A percentile compares a stretch with the other conserved stretches of the same genome.
Conservation (phyloP, 139 green algal species). For the Astrephomene gubernaculifera region DNA sequence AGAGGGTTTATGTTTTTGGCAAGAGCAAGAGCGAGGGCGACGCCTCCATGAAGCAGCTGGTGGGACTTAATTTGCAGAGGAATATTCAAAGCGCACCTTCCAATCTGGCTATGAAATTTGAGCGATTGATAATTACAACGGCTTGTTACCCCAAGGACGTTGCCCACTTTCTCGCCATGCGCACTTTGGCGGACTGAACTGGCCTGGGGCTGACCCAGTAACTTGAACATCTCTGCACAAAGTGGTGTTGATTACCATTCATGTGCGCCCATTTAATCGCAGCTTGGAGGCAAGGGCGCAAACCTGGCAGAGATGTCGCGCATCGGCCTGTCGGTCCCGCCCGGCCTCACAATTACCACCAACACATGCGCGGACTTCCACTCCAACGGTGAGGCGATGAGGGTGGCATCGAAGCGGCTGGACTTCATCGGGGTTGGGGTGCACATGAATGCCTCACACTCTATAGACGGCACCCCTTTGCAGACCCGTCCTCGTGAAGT, state of each 20-base stretch:
- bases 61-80: conserved; percentile 22
- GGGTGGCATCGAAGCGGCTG: too few relatives aligned
- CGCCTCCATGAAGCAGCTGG: conserved; percentile 76
- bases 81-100: too few relatives aligned
- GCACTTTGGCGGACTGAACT: not conserved
- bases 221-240: too few relatives aligned
- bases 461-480: too few relatives aligned
- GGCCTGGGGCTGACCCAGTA: too few relatives aligned
- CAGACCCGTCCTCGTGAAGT: too few relatives aligned
- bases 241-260: not conserved
- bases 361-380: conserved; percentile 85
- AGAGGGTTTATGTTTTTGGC: conserved; percentile 71
- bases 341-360: conserved; percentile 93
- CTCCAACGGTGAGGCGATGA: conserved; percentile 55
- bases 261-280: not conserved
- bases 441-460: too few relatives aligned
- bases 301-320: conserved; percentile 92
- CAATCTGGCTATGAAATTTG: not conserved
- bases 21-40: conserved; percentile 67
- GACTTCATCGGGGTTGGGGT: too few relatives aligned
- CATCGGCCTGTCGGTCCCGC: conserved; percentile 88
- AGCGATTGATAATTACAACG: not conserved
- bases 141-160: not conserved
- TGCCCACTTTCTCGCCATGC: not conserved
- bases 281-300: conserved; percentile 91